Percentiles rank a stretch among this genome's conserved stretches.
Conservation (phyloP, 2,329 filamentous ascomycete genomes). For the Scleromitrula shiraiana region DNA sequence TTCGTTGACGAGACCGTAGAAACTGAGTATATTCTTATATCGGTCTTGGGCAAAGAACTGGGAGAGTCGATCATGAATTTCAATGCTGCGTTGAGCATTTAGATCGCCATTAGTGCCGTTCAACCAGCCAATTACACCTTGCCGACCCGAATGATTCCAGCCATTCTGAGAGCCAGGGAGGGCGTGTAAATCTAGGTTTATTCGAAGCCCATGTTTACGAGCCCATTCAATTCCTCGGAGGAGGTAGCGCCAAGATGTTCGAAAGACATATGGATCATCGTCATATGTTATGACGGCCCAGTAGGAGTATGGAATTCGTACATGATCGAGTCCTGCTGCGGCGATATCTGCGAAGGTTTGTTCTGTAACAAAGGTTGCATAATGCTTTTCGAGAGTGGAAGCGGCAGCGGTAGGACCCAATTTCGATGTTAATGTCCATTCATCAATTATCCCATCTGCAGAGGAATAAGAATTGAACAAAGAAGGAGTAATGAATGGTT, state of each 20-base stretch:
- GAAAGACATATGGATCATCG: slow-evolving; percentile 77
- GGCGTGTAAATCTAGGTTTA: slow-evolving; percentile 91
- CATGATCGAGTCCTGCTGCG: slow-evolving; percentile 84
- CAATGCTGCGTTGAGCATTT: slow-evolving; percentile 75
- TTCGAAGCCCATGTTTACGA: slow-evolving; percentile 80
- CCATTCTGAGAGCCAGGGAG: slow-evolving; percentile 91
- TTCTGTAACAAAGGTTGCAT: slow-evolving; percentile 80
- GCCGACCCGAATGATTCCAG: slow-evolving; percentile 90
- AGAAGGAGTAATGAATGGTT: slow-evolving; percentile 93
- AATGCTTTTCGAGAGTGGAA: slow-evolving; percentile 76
- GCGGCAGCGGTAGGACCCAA: slow-evolving; percentile 60
- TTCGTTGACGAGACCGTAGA: slow-evolving; percentile 94
- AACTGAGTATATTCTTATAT: slow-evolving; percentile 83
- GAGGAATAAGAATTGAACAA: slow-evolving; percentile 61
- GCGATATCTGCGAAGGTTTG: slow-evolving; percentile 77
- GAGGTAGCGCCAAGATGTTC: slow-evolving; percentile 88
- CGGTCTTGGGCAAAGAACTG: slow-evolving; percentile 89
- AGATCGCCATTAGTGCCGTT: slow-evolving; percentile 76
- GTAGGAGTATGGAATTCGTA: slow-evolving; percentile 93
- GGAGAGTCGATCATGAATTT: slow-evolving; percentile 79
- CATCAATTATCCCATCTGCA: slow-evolving; percentile 63
- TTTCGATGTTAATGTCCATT: slow-evolving; percentile 69
- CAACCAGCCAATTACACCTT: slow-evolving; percentile 77
- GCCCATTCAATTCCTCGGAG: slow-evolving; percentile 90
- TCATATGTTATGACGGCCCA: slow-evolving; percentile 87